phyloP scores from a whole-genome alignment of 345 rosid genomes.

The Salix viminalis region DNA sequence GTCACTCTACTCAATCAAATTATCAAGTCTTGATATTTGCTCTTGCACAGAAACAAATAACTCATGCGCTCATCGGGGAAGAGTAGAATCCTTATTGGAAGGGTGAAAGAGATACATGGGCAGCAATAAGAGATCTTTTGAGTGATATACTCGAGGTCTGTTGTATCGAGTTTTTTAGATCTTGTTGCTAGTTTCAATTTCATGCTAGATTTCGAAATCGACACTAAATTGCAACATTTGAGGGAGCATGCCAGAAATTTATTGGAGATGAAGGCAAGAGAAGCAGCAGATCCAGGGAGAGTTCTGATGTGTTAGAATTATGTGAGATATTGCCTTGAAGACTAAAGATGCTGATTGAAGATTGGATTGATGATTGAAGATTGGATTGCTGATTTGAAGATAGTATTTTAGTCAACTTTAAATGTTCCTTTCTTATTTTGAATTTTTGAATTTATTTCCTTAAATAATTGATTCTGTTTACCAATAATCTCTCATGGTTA shows the following conservation, averaged over 20 bases:
- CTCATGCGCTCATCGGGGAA: slow-evolving; percentile 38
- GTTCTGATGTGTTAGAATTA: slow-evolving; percentile 34
- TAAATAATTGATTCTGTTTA: no score
- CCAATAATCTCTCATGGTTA: no score
- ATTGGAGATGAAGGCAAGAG: slow-evolving; percentile 66
- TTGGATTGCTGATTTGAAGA: no score
- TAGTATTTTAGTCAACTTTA: neutral
- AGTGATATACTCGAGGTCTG: slow-evolving; percentile 50
- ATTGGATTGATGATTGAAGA: no score
- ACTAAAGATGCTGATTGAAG: no score
- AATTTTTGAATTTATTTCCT: no score
- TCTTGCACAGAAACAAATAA: slow-evolving; percentile 1
- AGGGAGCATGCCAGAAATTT: slow-evolving; percentile 47
- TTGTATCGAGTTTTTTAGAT: slow-evolving; percentile 25
- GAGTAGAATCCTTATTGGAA: slow-evolving; percentile 59
- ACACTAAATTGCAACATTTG: slow-evolving; percentile 47
- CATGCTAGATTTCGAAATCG: no score
- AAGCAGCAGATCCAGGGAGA: slow-evolving; percentile 51
- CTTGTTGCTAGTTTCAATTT: slow-evolving; percentile 53
- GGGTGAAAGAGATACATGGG: slow-evolving; percentile 61
- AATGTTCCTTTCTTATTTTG: neutral
- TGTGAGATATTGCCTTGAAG: no score
- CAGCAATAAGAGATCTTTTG: slow-evolving; percentile 56
- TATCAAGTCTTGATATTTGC: no score
- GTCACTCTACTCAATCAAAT: neutral